Percentiles rank a stretch among this genome's conserved stretches.
These are phyloP conservation scores for Myriangium duriaei DNA, from an alignment of 2,329 filamentous ascomycete species.

Conservation along the genomic window DNA sequence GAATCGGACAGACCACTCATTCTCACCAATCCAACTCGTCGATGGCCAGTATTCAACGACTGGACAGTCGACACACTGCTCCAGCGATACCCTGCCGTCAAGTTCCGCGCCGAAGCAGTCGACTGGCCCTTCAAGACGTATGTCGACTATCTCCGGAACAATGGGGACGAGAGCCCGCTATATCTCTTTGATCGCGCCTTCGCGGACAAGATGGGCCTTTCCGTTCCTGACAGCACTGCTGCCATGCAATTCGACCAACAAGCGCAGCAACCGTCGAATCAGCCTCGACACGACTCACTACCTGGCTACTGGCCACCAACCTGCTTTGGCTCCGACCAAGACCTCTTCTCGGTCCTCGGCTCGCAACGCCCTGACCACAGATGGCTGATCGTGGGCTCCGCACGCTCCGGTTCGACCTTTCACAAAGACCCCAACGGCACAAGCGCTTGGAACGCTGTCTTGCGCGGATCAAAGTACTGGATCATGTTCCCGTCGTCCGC, in stretches of 20 bases:
- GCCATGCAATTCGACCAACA: constrained; percentile 10
- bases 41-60: constrained; percentile 63
- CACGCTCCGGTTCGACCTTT: constrained; percentile 81
- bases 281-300: constrained; percentile 20
- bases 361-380: constrained; percentile 70
- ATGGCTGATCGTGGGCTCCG: constrained; percentile 86
- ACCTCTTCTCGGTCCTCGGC: constrained; percentile 70
- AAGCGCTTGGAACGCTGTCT: constrained; percentile 86
- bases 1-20: constrained; percentile 75
- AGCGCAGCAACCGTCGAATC: background rate
- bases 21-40: constrained; percentile 64
- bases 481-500: constrained; percentile 82
- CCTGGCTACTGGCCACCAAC: constrained; percentile 65
- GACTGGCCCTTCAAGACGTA: constrained; percentile 84
- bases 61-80: constrained; percentile 65
- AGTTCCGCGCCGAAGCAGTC: constrained; percentile 83
- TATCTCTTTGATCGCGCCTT: constrained; percentile 88
- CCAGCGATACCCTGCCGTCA: constrained; percentile 48
- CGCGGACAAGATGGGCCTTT: constrained; percentile 69
- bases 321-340: constrained; percentile 77
- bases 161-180: constrained; percentile 72
- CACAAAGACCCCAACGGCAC: constrained; percentile 68
- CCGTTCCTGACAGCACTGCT: constrained; percentile 38
- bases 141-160: constrained; percentile 67
- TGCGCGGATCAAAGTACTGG: constrained; percentile 91